Percentiles rank a stretch among this genome's conserved stretches.
phyloP scores from a whole-genome alignment of 2,329 filamentous ascomycete species.

The Trematosphaeria pertusa region DNA sequence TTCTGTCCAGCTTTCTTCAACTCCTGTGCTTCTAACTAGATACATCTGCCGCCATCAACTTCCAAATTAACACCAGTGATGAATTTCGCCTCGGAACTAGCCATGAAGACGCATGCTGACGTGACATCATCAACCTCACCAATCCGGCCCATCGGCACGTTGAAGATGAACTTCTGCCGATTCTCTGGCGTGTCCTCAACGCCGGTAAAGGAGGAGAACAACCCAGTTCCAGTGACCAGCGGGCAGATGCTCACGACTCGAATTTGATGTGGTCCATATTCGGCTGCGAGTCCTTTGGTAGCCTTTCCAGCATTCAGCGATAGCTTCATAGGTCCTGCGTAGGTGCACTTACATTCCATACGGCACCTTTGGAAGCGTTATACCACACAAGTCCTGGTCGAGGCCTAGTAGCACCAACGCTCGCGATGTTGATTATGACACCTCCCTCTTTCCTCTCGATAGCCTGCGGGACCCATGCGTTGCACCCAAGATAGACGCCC shows the following conservation, averaged over 20 bases:
- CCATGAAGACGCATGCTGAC: conserved; percentile 63
- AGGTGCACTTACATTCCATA: conserved; percentile 49
- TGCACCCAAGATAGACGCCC: conserved; percentile 67
- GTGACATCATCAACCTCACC: conserved; percentile 67
- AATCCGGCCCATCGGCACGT: conserved; percentile 67
- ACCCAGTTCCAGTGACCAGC: conserved; percentile 69
- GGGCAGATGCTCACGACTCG: conserved; percentile 76
- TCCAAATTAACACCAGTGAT: conserved; percentile 62
- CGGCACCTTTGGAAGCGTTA: conserved; percentile 72
- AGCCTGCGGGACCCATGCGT: conserved; percentile 67
- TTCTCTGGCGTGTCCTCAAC: conserved; percentile 67
- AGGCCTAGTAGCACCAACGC: conserved; percentile 68
- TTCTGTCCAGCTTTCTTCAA: too few species aligned
- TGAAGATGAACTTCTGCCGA: conserved; percentile 58
- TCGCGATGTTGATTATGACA: conserved; percentile 70
- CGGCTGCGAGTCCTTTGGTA: conserved; percentile 72
- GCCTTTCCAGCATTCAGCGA: conserved; percentile 41
- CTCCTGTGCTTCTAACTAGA: too few species aligned
- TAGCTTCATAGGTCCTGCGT: neutral
- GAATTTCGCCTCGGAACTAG: conserved; percentile 65
- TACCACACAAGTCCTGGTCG: conserved; percentile 72
- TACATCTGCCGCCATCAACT: conserved; percentile 49
- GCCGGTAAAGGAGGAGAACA: conserved; percentile 66
- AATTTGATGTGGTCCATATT: conserved; percentile 75
- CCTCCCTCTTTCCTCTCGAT: conserved; percentile 64